Conservation (phyloP, 2,329 filamentous ascomycete species). For the Pseudogymnoascus sp. region DNA sequence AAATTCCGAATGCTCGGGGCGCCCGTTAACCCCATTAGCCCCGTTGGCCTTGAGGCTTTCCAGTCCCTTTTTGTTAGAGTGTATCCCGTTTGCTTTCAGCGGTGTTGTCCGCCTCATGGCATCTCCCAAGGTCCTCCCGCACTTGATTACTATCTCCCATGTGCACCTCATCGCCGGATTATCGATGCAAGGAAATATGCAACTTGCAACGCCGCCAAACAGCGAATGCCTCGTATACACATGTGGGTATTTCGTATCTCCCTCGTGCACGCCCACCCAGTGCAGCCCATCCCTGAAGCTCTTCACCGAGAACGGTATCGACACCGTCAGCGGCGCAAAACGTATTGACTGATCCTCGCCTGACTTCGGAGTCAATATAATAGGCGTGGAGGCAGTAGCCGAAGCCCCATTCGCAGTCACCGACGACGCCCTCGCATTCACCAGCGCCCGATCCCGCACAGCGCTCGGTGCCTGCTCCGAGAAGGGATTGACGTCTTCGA, state of each 20-base stretch:
- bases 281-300: conserved; percentile 80
- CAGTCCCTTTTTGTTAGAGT: conserved; percentile 35
- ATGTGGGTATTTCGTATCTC: conserved; percentile 80
- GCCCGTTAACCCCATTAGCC: conserved; percentile 9
- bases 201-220: conserved; percentile 71
- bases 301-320: conserved; percentile 70
- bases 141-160: conserved; percentile 84
- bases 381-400: conserved; percentile 18
- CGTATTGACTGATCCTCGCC: conserved; percentile 31
- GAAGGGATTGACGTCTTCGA: conserved; percentile 52
- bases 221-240: conserved; percentile 79
- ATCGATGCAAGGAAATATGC: conserved; percentile 89
- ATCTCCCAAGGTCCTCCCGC: conserved; percentile 79
- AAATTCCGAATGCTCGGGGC: conserved; percentile 22
- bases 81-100: conserved; percentile 29
- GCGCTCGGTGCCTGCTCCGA: conserved; percentile 41
- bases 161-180: conserved; percentile 71
- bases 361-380: conserved; percentile 26
- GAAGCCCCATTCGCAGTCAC: conserved; percentile 14
- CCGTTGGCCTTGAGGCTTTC: conserved; percentile 13
- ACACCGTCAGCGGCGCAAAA: conserved; percentile 54
- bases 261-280: conserved; percentile 77
- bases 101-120: conserved; percentile 45
- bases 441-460: conserved; percentile 34
- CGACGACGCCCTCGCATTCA: conserved; percentile 24